Evolutionary conservation across 1,284 basidiomycete genomes (phyloP).

Genomic region (Papiliotrema laurentii): DNA sequence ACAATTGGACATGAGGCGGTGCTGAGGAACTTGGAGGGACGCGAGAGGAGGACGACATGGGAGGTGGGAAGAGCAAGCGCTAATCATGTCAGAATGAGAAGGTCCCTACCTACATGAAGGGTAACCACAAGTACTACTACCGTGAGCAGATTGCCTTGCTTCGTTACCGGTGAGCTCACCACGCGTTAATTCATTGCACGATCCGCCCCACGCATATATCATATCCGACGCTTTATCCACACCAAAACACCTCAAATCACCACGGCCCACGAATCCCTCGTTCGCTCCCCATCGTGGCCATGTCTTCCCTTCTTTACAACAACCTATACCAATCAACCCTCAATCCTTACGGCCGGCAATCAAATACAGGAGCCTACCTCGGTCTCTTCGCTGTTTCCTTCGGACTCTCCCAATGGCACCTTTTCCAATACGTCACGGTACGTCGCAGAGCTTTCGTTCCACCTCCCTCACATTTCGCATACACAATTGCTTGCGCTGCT

Average conservation of each 20-base stretch:
- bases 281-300: too few relatives aligned
- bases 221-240: too few relatives aligned
- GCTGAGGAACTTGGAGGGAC: not conserved
- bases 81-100: constrained; percentile 5
- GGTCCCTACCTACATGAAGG: constrained; percentile 8
- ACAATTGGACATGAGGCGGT: not conserved
- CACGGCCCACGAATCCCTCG: too few relatives aligned
- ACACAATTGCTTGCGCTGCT: too few relatives aligned
- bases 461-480: not conserved
- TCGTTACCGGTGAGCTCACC: too few relatives aligned
- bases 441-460: constrained; percentile 12
- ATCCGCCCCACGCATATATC: too few relatives aligned
- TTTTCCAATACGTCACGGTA: constrained; percentile 42
- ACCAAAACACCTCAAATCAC: too few relatives aligned
- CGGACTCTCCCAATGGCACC: constrained; percentile 34
- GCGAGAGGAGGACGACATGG: not conserved
- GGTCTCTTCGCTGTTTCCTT: constrained; percentile 37
- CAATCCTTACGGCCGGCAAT: too few relatives aligned
- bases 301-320: too few relatives aligned
- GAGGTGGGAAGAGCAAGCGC: not conserved
- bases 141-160: too few relatives aligned
- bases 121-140: constrained; percentile 25
- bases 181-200: too few relatives aligned
- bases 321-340: too few relatives aligned
- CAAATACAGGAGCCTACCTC: constrained; percentile 38